Base-by-base conservation (phyloP, 352 stramenopile genomes). In the Phytophthora idaei region DNA sequence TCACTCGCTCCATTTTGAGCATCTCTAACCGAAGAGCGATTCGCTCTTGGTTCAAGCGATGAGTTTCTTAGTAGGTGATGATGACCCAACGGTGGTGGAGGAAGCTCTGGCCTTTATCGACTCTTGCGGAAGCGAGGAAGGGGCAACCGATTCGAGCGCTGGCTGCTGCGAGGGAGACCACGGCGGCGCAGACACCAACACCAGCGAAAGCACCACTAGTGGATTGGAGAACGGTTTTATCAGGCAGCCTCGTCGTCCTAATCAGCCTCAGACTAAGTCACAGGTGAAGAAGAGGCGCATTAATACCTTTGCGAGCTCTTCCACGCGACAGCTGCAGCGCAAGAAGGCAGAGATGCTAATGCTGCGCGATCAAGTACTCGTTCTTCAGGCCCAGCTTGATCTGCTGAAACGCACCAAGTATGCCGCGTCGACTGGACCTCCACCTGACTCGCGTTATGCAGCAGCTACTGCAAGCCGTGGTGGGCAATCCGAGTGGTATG, bases 61-160 rank as follows among this genome's bases (percentile, higher is more conserved):
- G 63, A 66, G 41, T 64, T 61, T 71, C 27, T 27, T 71, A 34
- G 41, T 64, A 17, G 53, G 36, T 7, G 52, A 61, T 4, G 56
- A 58, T n/a, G 57, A 57, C 14, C 50, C 8, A 15, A 17, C 17
- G 6, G 49, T 64, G 11, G 32, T 67, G 42, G 49, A 57, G 44
- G 64, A 71, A 34, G 57, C 58, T 5, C 21, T 71, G n/a, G 50
- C 64, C 4, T 62, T 71, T 57, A 67, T 71, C 29, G 64, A 71
- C 3, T 56, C 56, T 4, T 71, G 37, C n/a, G 41, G 45, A 12
- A 39, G 12, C 2, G 5, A 10, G 7, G 34, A 39, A 7, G 34
- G 6, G 1, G 34, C 8, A 15, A 25, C 17, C 9, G 28, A 46
- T 27, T 57, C 45, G 9, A 51, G 27, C 14, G 34, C 27, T 9